Percentiles rank a stretch among this genome's conserved stretches.
These are phyloP conservation scores for Aureobasidium sp. DNA, from an alignment of 2,329 filamentous ascomycete species.

Conservation along the genomic window DNA sequence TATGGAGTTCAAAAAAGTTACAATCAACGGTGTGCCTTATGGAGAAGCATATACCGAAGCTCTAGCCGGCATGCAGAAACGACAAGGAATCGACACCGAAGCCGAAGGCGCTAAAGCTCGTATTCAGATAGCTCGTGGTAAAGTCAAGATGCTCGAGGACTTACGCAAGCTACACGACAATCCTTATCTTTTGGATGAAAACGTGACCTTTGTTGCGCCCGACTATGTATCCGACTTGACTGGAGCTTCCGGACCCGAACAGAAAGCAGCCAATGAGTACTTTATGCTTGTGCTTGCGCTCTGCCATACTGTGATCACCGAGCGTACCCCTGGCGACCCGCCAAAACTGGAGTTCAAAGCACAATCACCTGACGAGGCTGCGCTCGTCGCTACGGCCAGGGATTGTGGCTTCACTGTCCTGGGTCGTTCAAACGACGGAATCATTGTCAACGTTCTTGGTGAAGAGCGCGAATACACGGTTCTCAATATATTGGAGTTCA, in stretches of 20 bases:
- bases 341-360: slow-evolving; percentile 93
- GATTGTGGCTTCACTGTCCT: slow-evolving; percentile 94
- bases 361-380: slow-evolving; percentile 93
- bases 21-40: slow-evolving; percentile 91
- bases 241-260: slow-evolving; percentile 68
- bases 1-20: slow-evolving; percentile 99
- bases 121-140: slow-evolving; percentile 72
- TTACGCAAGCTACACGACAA: slow-evolving; percentile 79
- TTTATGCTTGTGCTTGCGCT: slow-evolving; percentile 94
- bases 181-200: slow-evolving; percentile 81
- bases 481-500: slow-evolving; percentile 94
- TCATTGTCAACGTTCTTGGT: slow-evolving; percentile 80
- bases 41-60: slow-evolving; percentile 98
- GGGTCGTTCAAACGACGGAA: slow-evolving; percentile 69
- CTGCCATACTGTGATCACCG: slow-evolving; percentile 95
- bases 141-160: slow-evolving; percentile 61
- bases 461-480: slow-evolving; percentile 79
- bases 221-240: slow-evolving; percentile 79
- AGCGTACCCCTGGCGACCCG: slow-evolving; percentile 80
- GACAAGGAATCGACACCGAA: slow-evolving; percentile 79
- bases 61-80: slow-evolving; percentile 90
- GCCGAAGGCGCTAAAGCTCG: slow-evolving; percentile 66
- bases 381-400: slow-evolving; percentile 84
- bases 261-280: slow-evolving; percentile 69
- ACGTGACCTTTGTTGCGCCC: slow-evolving; percentile 85